A percentile compares a stretch with the other conserved stretches of the same genome.
These are phyloP conservation scores for Gastrodia elata DNA, from an alignment of 106 monocot genomes.

Conservation along the genomic window DNA sequence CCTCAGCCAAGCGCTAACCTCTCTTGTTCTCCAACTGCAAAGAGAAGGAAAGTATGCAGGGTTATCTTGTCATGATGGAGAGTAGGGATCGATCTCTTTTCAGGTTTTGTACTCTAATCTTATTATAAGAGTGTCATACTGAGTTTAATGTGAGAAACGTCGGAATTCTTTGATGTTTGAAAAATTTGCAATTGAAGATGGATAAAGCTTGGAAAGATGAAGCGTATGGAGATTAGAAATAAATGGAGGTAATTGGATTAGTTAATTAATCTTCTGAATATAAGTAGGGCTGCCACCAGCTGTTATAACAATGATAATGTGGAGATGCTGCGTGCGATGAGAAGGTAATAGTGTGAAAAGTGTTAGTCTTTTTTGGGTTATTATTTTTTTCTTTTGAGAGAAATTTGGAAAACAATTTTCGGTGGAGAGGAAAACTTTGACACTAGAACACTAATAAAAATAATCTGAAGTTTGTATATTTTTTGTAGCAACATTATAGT, in stretches of 20 bases:
- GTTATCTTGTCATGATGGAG: slow-evolving; percentile 14
- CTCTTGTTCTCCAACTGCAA: slow-evolving; percentile 32
- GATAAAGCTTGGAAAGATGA: slow-evolving; percentile 14
- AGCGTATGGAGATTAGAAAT: slow-evolving; percentile 1
- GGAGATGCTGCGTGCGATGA: not conserved
- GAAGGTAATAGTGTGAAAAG: not conserved
- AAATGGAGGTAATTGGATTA: slow-evolving; percentile 7
- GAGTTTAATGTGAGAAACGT: slow-evolving; percentile 18
- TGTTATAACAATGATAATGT: not conserved
- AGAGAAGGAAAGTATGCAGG: slow-evolving; percentile 51
- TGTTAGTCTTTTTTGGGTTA: not conserved
- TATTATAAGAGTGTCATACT: slow-evolving; percentile 16
- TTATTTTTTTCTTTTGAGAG: slow-evolving; percentile 16
- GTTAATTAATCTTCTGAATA: slow-evolving; percentile 23
- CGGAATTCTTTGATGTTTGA: slow-evolving; percentile 11
- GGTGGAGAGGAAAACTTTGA: not conserved
- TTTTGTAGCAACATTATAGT: too few species aligned
- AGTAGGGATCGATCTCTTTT: not conserved
- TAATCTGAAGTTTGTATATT: too few species aligned
- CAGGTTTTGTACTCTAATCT: not conserved
- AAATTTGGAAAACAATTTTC: not conserved
- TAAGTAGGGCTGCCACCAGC: slow-evolving; percentile 15
- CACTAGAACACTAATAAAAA: not conserved
- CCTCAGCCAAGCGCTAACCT: slow-evolving; percentile 27
- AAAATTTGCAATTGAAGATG: slow-evolving; percentile 9